Evolutionary conservation across 2,329 filamentous ascomycete genomes (phyloP).

Genomic region (Trichoderma simmonsii): DNA sequence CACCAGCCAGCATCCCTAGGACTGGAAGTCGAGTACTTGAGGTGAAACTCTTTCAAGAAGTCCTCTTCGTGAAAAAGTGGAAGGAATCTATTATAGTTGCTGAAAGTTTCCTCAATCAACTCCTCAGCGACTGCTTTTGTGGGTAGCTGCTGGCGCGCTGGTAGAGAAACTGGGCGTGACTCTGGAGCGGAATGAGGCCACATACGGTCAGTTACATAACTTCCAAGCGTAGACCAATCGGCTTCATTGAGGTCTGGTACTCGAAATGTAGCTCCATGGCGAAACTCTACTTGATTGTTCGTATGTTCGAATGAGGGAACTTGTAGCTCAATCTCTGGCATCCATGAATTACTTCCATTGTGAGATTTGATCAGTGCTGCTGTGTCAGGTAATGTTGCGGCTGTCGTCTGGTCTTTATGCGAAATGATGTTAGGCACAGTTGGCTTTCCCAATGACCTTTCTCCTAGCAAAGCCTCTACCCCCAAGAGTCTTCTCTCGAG

Average conservation of each 20-base stretch:
- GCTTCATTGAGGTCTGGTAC: not conserved
- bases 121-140: not conserved
- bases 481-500: not conserved
- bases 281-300: not conserved
- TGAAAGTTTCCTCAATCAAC: constrained; percentile 2
- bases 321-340: not conserved
- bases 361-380: not conserved
- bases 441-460: not conserved
- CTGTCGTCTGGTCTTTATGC: not conserved
- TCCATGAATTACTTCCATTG: not conserved
- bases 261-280: not conserved
- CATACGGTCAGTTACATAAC: not conserved
- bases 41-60: constrained; percentile 6
- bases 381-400: not conserved
- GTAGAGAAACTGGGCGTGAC: not conserved
- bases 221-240: not conserved
- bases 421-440: not conserved
- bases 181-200: not conserved
- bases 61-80: constrained; percentile 5
- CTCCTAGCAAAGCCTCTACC: constrained; percentile 1
- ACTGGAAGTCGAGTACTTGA: not conserved
- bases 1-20: constrained; percentile 2
- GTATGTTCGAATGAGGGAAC: not conserved
- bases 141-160: not conserved
- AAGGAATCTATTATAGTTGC: constrained; percentile 1